These are phyloP conservation scores for Nelumbo lutea DNA, from an alignment of 164 flowering plant species.

Conservation along the genomic window DNA sequence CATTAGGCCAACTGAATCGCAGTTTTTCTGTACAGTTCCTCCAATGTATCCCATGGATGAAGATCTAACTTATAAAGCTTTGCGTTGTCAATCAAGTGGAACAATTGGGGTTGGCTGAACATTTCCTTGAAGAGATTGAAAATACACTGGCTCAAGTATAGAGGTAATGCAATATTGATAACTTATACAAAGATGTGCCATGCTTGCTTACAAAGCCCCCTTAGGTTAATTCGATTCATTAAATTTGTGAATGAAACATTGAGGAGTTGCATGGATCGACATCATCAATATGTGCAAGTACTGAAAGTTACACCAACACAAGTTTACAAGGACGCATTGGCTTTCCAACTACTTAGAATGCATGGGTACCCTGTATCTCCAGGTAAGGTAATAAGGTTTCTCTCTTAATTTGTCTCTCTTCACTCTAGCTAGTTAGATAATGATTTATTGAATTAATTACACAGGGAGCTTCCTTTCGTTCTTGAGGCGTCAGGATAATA, in stretches of 20 bases:
- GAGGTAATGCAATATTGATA: constrained; percentile 14
- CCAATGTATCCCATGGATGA: constrained; percentile 25
- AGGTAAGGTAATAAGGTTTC: constrained; percentile 16
- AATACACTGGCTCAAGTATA: constrained; percentile 17
- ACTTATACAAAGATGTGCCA: too few species aligned
- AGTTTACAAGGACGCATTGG: constrained; percentile 35
- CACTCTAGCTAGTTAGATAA: neutral
- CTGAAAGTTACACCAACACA: constrained; percentile 8
- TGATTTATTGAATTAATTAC: too few species aligned
- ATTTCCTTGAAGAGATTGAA: constrained; percentile 25
- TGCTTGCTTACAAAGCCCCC: neutral
- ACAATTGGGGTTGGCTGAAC: constrained; percentile 24
- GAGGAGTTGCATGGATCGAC: constrained; percentile 21
- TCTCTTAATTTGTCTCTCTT: neutral
- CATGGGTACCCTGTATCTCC: constrained; percentile 34
- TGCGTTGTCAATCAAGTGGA: constrained; percentile 29
- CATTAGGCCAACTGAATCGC: neutral
- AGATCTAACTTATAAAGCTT: constrained; percentile 20
- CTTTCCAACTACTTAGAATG: constrained; percentile 36
- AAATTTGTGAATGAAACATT: neutral
- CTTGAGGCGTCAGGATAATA: constrained; percentile 13
- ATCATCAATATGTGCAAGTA: neutral
- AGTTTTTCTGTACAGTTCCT: constrained; percentile 23
- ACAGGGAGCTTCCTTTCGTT: constrained; percentile 33
- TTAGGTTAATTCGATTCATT: neutral